A percentile compares a stretch with the other conserved stretches of the same genome.
Conservation (phyloP, 805 yeast genomes). For the Suhomyces kilbournensis region DNA sequence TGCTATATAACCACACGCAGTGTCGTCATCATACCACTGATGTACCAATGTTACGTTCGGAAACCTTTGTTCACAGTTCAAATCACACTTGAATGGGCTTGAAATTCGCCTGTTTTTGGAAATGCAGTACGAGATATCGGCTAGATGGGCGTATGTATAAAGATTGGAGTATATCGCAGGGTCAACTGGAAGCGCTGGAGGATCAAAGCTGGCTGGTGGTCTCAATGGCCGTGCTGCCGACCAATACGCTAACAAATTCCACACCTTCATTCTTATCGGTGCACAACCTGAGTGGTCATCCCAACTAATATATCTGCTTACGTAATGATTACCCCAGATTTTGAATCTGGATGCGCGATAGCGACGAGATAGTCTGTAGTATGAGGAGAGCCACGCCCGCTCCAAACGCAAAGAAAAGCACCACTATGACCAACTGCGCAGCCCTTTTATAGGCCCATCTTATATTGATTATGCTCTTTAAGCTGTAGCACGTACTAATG, state of each 20-base stretch:
- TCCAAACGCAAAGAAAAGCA: neutral
- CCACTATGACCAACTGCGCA: neutral
- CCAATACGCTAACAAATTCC: neutral
- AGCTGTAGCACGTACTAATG: neutral
- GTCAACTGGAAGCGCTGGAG: constrained; percentile 1
- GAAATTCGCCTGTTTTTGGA: constrained; percentile 25
- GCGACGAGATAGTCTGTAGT: neutral
- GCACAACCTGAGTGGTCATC: neutral
- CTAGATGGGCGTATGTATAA: constrained; percentile 38
- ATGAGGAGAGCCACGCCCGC: neutral
- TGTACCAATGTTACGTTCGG: constrained; percentile 36
- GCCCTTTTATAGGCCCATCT: neutral
- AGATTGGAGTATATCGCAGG: constrained; percentile 22
- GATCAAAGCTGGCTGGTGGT: neutral
- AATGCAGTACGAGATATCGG: constrained; percentile 44
- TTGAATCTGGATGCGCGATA: neutral
- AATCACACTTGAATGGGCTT: constrained; percentile 38
- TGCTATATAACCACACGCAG: constrained; percentile 41
- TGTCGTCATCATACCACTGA: constrained; percentile 40
- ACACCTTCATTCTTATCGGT: neutral
- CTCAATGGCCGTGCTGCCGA: neutral
- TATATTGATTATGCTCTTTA: neutral
- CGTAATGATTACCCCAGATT: neutral
- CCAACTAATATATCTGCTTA: neutral
- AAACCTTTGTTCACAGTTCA: constrained; percentile 31